Base-by-base conservation (phyloP, 495 filamentous ascomycete genomes). In the Penicillium flavigenum region DNA sequence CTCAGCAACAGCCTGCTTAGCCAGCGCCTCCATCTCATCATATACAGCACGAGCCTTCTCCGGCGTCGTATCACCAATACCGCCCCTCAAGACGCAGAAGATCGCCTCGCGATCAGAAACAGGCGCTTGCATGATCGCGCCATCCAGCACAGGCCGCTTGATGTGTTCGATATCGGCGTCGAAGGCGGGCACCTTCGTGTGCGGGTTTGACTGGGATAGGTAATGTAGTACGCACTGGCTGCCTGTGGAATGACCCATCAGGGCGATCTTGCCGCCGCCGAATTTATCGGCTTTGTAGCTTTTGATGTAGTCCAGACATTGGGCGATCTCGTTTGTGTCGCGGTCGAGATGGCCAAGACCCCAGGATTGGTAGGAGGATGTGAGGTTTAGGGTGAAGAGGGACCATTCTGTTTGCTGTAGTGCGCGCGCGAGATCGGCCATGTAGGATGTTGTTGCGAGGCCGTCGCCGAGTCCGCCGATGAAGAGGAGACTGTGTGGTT, bases 141-240 rank as follows among this genome's bases (percentile, higher is more conserved):
- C 91, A 54, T 92, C 83, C 16, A 95, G 78, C 0, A 60, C 57
- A n/a, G 72, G 70, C 17, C 68, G 66, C 10, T 47, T 38, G 9
- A 58, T 42, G 17, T 77, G 71, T 38, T 70, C 53, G 16, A 77
- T 64, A 3, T 52, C 47, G 0, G 68, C 26, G 47, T 77, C 74
- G 42, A 77, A 77, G 4, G 58, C 54, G 0, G 69, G 65, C 0
- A 47, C 44, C 19, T 49, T 57, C 5, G 63, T 71, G 51, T 74
- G 70, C 0, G 74, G 72, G 46, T 71, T 73, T 6, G 64, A 63
- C 11, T 64, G 64, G 24, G 60, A 70, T 3, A 88, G 71, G 62
- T 93, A 95, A 53, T 89, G 83, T 74, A 96, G 77, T 31, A 88
- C 84, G 64, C 92, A 91, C 73, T 95, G 92, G 51, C 88, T 89